A percentile compares a stretch with the other conserved stretches of the same genome.
Evolutionary conservation across 1,284 basidiomycete species (phyloP).

Genomic region (Schizophyllum amplum): DNA sequence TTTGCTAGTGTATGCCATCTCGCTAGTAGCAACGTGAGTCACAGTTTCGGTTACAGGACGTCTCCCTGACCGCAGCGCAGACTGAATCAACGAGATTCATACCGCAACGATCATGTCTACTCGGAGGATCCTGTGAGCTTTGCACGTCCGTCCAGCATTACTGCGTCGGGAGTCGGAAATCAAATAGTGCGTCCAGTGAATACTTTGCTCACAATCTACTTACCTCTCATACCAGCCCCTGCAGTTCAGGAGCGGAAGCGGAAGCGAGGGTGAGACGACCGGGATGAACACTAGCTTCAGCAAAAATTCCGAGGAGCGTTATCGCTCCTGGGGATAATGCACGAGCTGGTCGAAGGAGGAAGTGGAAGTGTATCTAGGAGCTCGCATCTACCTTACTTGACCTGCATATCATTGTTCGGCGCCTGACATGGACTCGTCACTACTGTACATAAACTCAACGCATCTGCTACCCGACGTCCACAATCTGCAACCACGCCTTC

Average conservation of each 20-base stretch:
- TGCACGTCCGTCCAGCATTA: neutral
- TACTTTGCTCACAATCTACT: neutral
- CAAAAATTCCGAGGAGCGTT: neutral
- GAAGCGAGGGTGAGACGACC: neutral
- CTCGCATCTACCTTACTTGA: neutral
- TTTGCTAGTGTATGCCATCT: neutral
- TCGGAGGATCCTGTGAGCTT: neutral
- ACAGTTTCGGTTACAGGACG: neutral
- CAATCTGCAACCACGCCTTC: too few relatives aligned
- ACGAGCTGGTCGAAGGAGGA: neutral
- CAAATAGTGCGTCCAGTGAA: neutral
- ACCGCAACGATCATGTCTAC: neutral
- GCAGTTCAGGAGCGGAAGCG: neutral
- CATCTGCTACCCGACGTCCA: too few relatives aligned
- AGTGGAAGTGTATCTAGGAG: neutral
- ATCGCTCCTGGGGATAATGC: neutral
- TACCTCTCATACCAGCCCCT: neutral
- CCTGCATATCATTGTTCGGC: too few relatives aligned
- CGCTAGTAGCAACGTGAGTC: neutral
- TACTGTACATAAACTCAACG: neutral
- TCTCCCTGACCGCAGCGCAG: neutral
- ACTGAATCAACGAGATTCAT: neutral
- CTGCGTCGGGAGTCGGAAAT: neutral
- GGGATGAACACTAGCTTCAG: neutral
- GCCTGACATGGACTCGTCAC: neutral